A percentile compares a stretch with the other conserved stretches of the same genome.
Conservation (phyloP, 2,329 filamentous ascomycete genomes). For the Fusarium phyllophilum region DNA sequence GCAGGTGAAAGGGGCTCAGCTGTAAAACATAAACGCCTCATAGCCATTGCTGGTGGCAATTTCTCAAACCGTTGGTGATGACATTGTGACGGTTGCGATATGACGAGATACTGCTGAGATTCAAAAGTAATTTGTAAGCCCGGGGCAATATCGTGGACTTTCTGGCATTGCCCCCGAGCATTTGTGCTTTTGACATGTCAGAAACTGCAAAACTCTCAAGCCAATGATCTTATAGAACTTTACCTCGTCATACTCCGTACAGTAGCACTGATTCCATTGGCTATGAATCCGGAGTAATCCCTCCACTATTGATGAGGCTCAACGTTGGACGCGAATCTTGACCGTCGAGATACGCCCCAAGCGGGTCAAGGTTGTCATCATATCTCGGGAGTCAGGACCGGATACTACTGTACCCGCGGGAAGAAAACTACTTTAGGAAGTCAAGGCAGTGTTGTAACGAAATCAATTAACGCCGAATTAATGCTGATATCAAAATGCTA, state of each 20-base stretch:
- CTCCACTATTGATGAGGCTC: neutral
- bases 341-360: no score
- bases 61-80: rapidly evolving
- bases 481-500: neutral
- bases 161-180: neutral
- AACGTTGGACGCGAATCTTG: neutral
- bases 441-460: neutral
- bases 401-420: neutral
- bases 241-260: no score
- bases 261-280: neutral
- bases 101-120: rapidly evolving
- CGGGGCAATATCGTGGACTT: no score
- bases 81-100: no score
- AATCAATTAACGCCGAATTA: neutral
- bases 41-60: neutral
- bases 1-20: neutral
- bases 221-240: neutral
- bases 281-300: neutral
- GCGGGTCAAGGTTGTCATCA: neutral
- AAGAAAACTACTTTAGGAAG: neutral
- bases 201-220: no score
- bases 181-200: neutral
- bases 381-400: neutral
- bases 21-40: neutral
- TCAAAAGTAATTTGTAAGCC: neutral